These are phyloP conservation scores for Dioszegia hungarica DNA, from an alignment of 768 basidiomycete species.

Conservation along the genomic window DNA sequence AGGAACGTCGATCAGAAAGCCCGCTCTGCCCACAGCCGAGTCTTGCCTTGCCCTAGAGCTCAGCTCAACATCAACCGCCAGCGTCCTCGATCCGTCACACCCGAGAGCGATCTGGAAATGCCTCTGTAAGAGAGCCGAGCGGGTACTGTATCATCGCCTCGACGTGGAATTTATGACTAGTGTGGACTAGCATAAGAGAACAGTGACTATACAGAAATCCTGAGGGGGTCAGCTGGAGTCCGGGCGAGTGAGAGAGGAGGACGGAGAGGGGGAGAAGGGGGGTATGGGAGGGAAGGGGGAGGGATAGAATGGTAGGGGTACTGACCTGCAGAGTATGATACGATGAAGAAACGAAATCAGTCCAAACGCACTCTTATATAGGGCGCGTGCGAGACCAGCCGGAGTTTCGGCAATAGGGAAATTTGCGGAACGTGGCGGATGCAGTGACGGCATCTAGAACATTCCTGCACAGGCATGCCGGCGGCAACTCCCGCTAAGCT, in stretches of 20 bases:
- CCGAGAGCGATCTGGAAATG: slow-evolving; percentile 17
- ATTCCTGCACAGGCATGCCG: no score
- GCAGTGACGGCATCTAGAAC: no score
- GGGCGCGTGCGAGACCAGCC: not conserved
- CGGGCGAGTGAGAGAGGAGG: not conserved
- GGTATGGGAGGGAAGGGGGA: no score
- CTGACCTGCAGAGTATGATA: slow-evolving; percentile 13
- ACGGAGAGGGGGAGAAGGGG: not conserved
- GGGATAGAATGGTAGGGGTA: slow-evolving; percentile 2
- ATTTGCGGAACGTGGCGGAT: not conserved
- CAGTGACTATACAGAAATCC: slow-evolving; percentile 48
- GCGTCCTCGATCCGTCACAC: slow-evolving; percentile 44
- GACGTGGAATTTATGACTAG: slow-evolving; percentile 48
- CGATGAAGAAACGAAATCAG: slow-evolving; percentile 7
- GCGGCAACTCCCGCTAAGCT: no score
- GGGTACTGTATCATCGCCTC: slow-evolving; percentile 47
- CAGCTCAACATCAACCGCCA: slow-evolving; percentile 27
- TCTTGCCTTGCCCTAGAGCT: slow-evolving; percentile 18
- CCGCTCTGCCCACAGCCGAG: slow-evolving; percentile 34
- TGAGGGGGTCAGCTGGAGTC: slow-evolving; percentile 8
- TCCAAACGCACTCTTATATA: not conserved
- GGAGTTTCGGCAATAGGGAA: not conserved
- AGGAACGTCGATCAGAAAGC: slow-evolving; percentile 46
- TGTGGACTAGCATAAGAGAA: slow-evolving; percentile 47
- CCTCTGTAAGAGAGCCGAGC: slow-evolving; percentile 46